Evolutionary conservation across 2,329 filamentous ascomycete species (phyloP), one percentile per base, ranked within the genome.

Genomic region (Exophiala phaeomuriformis): DNA sequence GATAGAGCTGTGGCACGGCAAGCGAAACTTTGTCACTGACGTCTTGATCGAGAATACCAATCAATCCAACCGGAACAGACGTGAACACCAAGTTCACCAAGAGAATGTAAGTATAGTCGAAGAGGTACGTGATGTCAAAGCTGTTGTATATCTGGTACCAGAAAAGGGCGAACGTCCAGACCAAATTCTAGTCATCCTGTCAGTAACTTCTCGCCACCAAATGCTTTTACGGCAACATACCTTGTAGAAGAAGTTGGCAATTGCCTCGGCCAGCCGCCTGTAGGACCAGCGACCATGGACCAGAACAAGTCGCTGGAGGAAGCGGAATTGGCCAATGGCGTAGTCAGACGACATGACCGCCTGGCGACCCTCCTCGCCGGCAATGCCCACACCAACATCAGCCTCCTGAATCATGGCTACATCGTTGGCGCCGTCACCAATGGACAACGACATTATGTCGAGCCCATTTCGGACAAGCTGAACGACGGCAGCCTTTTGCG

Each of bases 191-290:
- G 9, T 9, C 19, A 44, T 2, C 57, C 70, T 54, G 71, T 67
- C 60, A 63, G 53, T 41, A 19, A 42, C 7, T n/a, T 12, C 12
- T 27, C 5, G 6, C 32, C n/a, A 36, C n/a, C 33, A n/a, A 36
- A n/a, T 12, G 41, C 44, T 31, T 28, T 43, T 19, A 8, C 32
- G 5, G 42, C 1, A 37, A 59, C 73, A 65, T 68, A 82, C 81
- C 75, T 98, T 98, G 82, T 97, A 98, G 77, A 98, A 98, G 78
- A 98, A 98, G 70, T 98, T 98, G 69, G 90, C 89, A 65, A 94
- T 96, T 44, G 85, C 88, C 74, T 98, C 93, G 31, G 86, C 89
- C 68, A 98, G 75, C 64, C 93, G 83, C 49, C 91, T 82, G 73
- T 98, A 98, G n/a, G 90, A 95, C 88, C 90, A 96, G 54, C 90